These are phyloP conservation scores for Zanthoxylum bungeanum DNA, from an alignment of 345 rosid genomes.

Conservation along the genomic window DNA sequence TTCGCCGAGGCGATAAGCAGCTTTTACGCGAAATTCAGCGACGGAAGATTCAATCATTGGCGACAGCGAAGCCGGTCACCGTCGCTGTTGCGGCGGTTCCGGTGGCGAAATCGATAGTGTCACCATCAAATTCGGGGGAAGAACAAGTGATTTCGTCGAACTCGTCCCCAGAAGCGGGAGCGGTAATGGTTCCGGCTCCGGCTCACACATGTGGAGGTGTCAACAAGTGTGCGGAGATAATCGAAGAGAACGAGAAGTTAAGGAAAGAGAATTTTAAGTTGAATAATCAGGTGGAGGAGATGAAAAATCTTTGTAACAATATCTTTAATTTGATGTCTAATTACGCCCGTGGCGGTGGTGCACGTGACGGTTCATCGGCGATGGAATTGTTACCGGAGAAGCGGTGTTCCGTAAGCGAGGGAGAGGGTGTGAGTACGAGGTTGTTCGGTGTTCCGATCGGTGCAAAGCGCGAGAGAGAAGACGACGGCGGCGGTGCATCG, in stretches of 20 bases:
- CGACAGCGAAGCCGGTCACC: neutral
- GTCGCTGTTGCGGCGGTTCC: conserved; percentile 27
- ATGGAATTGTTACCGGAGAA: conserved; percentile 38
- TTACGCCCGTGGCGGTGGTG: conserved; percentile 34
- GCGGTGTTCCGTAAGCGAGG: conserved; percentile 20
- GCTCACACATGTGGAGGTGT: conserved; percentile 20
- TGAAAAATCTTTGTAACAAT: conserved; percentile 62
- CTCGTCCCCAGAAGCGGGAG: conserved; percentile 35
- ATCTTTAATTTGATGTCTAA: conserved; percentile 50
- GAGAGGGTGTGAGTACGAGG: conserved; percentile 34
- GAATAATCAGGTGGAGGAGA: conserved; percentile 56
- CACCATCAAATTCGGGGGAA: conserved; percentile 59
- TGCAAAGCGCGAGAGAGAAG: conserved; percentile 47
- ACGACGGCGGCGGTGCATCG: conserved; percentile 17
- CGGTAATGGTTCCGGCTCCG: no score
- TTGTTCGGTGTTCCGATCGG: conserved; percentile 74
- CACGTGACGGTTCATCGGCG: conserved; percentile 18
- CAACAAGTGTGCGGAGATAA: conserved; percentile 41
- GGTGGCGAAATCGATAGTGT: conserved; percentile 29
- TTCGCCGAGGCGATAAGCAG: conserved; percentile 66
- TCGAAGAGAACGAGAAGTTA: conserved; percentile 78
- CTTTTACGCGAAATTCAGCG: conserved; percentile 82
- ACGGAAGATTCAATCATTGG: conserved; percentile 43
- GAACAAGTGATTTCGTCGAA: conserved; percentile 56
- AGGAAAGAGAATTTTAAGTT: conserved; percentile 62